Evolutionary conservation across 73 alveolate species (phyloP), one percentile per base, ranked within the genome.

Genomic region (Urostyla sp.): DNA sequence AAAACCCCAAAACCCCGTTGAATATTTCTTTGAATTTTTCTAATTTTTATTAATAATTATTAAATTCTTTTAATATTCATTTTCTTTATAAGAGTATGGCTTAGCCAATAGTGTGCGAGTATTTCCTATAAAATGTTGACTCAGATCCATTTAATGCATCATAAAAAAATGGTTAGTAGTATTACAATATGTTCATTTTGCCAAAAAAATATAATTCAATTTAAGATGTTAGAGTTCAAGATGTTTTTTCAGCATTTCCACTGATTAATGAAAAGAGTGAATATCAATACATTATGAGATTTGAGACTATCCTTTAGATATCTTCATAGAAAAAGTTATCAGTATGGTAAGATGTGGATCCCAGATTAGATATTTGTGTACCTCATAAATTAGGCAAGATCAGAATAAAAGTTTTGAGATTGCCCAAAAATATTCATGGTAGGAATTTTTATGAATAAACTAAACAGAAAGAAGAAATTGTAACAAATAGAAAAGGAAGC

Each of bases 281-380:
- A 27, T 21, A 28, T 55, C 23, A 50, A 20, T 83, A 45, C 48
- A 81, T 67, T 16, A 46, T 83, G 67, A 32, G 91, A 27, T 83
- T 83, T 48, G 86, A 83, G 75, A 83, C 80, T 24, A 56, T 53
- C 63, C 79, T 83, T 10, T 59, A 54, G 50, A 54, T 55, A 4
- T 59, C 76, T 16, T 38, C 43, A 35, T 26, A 49, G 2, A 63
- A 63, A 21, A 11, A 38, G 0, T 44, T 66, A 34, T 57, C 72
- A 20, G 91, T 58, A 28, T 83, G 91, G 91, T 49, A 52, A 20
- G 91, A 83, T 43, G 69, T 77, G 10, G 72, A 79, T n/a, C 56
- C 61, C 11, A 56, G 72, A 15, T 11, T 40, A 20, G 83, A 69
- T 49, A 67, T 83, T 6, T 63, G 75, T 10, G 91, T 58, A 1